These are phyloP conservation scores for Coemansia sp. DNA, from an alignment of 371 early-diverging fungal genomes.

Conservation along the genomic window DNA sequence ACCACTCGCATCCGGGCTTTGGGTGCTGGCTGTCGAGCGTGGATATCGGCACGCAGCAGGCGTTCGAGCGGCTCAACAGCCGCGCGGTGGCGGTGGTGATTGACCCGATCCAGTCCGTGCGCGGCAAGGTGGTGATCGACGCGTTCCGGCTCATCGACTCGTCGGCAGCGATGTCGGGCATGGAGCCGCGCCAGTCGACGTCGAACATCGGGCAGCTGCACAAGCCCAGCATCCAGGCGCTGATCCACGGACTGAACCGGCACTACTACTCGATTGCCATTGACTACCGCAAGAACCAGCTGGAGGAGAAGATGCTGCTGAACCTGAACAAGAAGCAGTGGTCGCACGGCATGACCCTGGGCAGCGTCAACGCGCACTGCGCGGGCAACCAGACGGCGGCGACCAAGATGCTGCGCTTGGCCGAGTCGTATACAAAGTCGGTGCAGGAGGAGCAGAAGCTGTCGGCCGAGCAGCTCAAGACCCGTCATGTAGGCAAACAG, in stretches of 20 bases:
- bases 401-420: slow-evolving; percentile 85
- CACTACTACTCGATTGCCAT: slow-evolving; percentile 99
- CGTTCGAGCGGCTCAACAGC: slow-evolving; percentile 95
- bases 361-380: slow-evolving; percentile 81
- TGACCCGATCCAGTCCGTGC: slow-evolving; percentile 99
- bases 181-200: slow-evolving; percentile 99
- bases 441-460: slow-evolving; percentile 93
- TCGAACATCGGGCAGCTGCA: slow-evolving; percentile 99
- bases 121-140: slow-evolving; percentile 99
- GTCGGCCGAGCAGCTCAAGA: slow-evolving; percentile 93
- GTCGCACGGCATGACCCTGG: slow-evolving; percentile 94
- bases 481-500: slow-evolving; percentile 97
- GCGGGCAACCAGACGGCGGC: slow-evolving; percentile 81
- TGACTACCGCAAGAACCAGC: slow-evolving; percentile 98
- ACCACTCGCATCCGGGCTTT: slow-evolving; percentile 99
- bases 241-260: slow-evolving; percentile 99
- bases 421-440: slow-evolving; percentile 94
- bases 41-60: slow-evolving; percentile 99
- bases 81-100: slow-evolving; percentile 99
- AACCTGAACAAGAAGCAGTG: slow-evolving; percentile 99
- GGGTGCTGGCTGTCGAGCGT: slow-evolving; percentile 99
- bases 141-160: slow-evolving; percentile 99
- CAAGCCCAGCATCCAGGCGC: slow-evolving; percentile 97
- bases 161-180: slow-evolving; percentile 82
- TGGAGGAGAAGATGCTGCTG: slow-evolving; percentile 99